Evolutionary conservation across 495 filamentous ascomycete genomes (phyloP).

Genomic region (Penicillium atrosanguineum): DNA sequence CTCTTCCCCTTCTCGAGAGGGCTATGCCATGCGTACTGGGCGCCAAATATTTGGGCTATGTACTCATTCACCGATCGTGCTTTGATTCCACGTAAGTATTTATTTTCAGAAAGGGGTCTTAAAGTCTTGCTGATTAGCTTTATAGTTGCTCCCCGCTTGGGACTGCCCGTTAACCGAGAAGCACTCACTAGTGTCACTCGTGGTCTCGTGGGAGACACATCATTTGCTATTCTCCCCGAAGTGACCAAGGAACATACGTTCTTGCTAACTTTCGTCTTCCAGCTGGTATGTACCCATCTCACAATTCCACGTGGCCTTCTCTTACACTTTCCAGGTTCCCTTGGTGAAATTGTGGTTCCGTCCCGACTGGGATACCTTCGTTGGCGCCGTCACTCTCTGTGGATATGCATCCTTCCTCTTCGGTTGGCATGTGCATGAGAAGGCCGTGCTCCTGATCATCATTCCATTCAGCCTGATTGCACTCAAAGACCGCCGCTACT

Average conservation of each 20-base stretch:
- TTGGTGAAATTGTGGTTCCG: slow-evolving; percentile 77
- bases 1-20: slow-evolving; percentile 94
- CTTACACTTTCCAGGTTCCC: slow-evolving; percentile 50
- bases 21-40: slow-evolving; percentile 97
- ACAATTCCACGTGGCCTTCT: background rate
- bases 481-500: slow-evolving; percentile 85
- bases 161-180: slow-evolving; percentile 64
- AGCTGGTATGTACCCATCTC: slow-evolving; percentile 52
- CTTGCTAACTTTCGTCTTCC: slow-evolving; percentile 75
- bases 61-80: slow-evolving; percentile 88
- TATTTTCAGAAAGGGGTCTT: background rate
- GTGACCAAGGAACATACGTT: slow-evolving; percentile 80
- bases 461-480: slow-evolving; percentile 95
- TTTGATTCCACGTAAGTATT: slow-evolving; percentile 68
- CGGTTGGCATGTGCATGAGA: slow-evolving; percentile 98
- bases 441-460: slow-evolving; percentile 90
- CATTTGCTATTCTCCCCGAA: slow-evolving; percentile 90
- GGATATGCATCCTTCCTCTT: slow-evolving; percentile 96
- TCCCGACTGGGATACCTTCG: slow-evolving; percentile 83
- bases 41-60: slow-evolving; percentile 94
- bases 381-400: slow-evolving; percentile 89
- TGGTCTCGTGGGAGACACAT: slow-evolving; percentile 90
- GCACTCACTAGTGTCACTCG: slow-evolving; percentile 87
- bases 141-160: slow-evolving; percentile 74
- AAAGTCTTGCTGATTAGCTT: slow-evolving; percentile 21